Evolutionary conservation across 371 early-diverging fungal species (phyloP).

Genomic region (Mucor circinelloides): DNA sequence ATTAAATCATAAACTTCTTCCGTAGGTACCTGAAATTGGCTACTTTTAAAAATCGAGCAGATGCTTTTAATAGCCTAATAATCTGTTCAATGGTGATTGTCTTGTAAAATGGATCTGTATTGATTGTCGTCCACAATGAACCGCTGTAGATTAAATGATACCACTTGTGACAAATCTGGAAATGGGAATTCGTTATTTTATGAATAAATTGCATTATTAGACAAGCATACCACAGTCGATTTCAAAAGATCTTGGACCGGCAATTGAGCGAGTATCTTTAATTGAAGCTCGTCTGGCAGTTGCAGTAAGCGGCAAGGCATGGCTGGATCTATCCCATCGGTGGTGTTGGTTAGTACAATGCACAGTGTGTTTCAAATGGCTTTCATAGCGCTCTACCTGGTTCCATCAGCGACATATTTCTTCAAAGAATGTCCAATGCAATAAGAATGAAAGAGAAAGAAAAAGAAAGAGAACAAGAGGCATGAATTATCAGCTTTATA

Average conservation of each 20-base stretch:
- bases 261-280: constrained; percentile 35
- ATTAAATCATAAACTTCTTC: constrained; percentile 1
- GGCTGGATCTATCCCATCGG: background rate
- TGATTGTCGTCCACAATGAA: constrained; percentile 53
- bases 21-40: constrained; percentile 56
- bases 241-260: constrained; percentile 38
- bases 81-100: constrained; percentile 51
- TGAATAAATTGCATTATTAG: background rate
- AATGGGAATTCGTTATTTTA: background rate
- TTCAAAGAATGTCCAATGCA: background rate
- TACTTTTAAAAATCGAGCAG: constrained; percentile 52
- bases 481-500: background rate
- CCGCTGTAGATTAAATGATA: constrained; percentile 53
- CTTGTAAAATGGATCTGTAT: constrained; percentile 54
- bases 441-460: constrained; percentile 1
- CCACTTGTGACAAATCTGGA: constrained; percentile 52
- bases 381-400: background rate
- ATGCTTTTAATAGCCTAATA: constrained; percentile 44
- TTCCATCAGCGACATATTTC: background rate
- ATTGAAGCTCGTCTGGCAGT: constrained; percentile 45
- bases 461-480: constrained; percentile 4
- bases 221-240: constrained; percentile 35
- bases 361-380: too few relatives aligned
- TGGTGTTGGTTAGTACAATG: too few relatives aligned
- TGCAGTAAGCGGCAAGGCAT: background rate